Conservation (phyloP, 2,329 filamentous ascomycete species). For the Claviceps sp. region DNA sequence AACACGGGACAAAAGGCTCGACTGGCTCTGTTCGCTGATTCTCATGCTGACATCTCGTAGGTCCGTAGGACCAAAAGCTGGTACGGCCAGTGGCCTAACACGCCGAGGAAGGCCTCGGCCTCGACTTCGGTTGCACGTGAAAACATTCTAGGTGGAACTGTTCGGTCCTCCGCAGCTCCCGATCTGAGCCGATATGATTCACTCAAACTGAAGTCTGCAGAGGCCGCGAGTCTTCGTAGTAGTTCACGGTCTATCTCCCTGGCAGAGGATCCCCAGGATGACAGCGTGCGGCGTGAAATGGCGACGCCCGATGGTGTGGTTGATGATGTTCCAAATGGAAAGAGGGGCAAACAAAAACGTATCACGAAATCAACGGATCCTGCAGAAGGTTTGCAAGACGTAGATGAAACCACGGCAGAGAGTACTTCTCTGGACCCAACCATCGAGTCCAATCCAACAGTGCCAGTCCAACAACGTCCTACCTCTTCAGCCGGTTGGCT, state of each 20-base stretch:
- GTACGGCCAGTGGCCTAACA: constrained; percentile 49
- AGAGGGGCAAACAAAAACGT: neutral
- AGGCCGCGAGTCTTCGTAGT: constrained; percentile 18
- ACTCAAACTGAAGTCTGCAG: constrained; percentile 20
- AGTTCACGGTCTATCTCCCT: constrained; percentile 11
- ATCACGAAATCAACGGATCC: constrained; percentile 1
- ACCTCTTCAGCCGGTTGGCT: constrained; percentile 37
- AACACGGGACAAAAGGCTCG: neutral
- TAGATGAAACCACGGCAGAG: neutral
- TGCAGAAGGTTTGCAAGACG: neutral
- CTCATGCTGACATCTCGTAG: constrained; percentile 16
- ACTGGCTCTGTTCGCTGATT: neutral
- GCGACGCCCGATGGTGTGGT: neutral
- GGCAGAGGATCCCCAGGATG: constrained; percentile 14
- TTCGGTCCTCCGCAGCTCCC: constrained; percentile 29
- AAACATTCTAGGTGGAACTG: constrained; percentile 44
- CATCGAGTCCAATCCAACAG: neutral
- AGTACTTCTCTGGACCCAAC: neutral
- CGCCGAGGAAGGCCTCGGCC: constrained; percentile 43
- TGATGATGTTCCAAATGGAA: neutral
- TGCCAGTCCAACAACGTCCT: constrained; percentile 4
- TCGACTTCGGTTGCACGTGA: constrained; percentile 49
- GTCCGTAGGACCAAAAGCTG: constrained; percentile 42
- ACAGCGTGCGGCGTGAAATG: constrained; percentile 2
- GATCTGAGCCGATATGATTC: constrained; percentile 39